These are phyloP conservation scores for Vigna nakashimae DNA, from an alignment of 306 rosid species.

Conservation along the genomic window DNA sequence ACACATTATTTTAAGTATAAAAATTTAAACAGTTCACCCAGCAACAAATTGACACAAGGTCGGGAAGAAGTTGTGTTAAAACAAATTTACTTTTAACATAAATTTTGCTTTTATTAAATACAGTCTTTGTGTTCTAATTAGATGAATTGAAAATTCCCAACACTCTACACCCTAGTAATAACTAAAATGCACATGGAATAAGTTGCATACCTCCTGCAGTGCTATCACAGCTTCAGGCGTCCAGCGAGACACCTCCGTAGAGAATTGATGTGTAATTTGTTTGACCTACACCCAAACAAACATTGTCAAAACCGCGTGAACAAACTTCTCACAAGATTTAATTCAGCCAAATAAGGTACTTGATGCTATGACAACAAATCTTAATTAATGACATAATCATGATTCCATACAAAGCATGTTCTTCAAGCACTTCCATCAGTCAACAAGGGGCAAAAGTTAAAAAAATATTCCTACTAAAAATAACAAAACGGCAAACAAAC, in stretches of 20 bases:
- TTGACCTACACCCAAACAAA: conserved; percentile 58
- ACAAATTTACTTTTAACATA: background rate
- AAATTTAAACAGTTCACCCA: background rate
- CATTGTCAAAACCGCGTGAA: background rate
- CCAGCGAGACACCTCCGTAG: conserved; percentile 65
- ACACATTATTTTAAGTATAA: background rate
- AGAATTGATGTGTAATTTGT: conserved; percentile 54
- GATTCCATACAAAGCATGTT: conserved; percentile 7
- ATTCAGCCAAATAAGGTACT: conserved; percentile 8
- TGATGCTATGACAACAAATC: conserved; percentile 25
- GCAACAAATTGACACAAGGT: conserved; percentile 24
- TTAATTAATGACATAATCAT: background rate
- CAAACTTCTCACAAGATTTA: background rate
- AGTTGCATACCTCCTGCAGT: conserved; percentile 75
- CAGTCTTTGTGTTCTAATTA: background rate
- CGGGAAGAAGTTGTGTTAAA: background rate
- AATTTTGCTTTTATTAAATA: background rate
- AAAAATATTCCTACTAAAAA: conserved; percentile 6
- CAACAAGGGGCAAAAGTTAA: conserved; percentile 4
- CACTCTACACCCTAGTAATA: conserved; percentile 1
- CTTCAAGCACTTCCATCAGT: conserved; percentile 3
- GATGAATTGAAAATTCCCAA: conserved; percentile 34
- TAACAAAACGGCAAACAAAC: background rate
- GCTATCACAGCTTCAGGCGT: conserved; percentile 75
- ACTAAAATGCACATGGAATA: conserved; percentile 38